Base-by-base conservation (phyloP, 2,329 filamentous ascomycete genomes). In the Eutypa lata region DNA sequence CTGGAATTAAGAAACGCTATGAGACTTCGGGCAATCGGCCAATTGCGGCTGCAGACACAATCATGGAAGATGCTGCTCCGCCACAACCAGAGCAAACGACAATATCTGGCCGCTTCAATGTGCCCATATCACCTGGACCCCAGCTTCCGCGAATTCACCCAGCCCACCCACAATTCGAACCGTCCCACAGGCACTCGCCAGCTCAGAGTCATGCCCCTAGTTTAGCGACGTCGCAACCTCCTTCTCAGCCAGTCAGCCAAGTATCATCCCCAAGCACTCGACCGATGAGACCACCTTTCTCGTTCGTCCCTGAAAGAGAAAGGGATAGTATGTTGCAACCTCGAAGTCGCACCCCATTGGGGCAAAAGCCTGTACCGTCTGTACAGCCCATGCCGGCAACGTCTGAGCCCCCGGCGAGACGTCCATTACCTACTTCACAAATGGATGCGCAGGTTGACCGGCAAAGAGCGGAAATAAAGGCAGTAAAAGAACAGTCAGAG, bases 1-100 rank as follows among this genome's bases (percentile, higher is more conserved):
- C 76, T 18, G 71, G 72, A 33, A 76, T 79, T 21, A 75, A 76
- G 47, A 78, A 81, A 58, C 73, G 76, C 48, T 79, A 77, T 65
- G 83, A 81, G 69, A 64, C 68, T 7, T 58, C 68, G 19, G 63
- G 67, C 47, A 73, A 75, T 45, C 72, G 77, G 54, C 74, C 79
- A n/a, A 67, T 81, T 56, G 77, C 76, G 22, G 75, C 78, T 53
- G 72, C 78, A 49, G 79, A 82, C 18, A 63, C 72, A 38, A 67
- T 72, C 26, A 71, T 73, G 48, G 81, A 69, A 55, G 67, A 84
- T 49, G 62, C 70, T n/a, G 59, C 71, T 7, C 66, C 71, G 37
- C 56, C 73, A 47, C 82, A 82, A 65, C 62, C 73, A 49, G 80
- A 83, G 50, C 64, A 70, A 62, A 53, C 57, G 49, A 59, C 71